phyloP scores from a whole-genome alignment of 768 basidiomycete species.

The Mycena kentingensis region DNA sequence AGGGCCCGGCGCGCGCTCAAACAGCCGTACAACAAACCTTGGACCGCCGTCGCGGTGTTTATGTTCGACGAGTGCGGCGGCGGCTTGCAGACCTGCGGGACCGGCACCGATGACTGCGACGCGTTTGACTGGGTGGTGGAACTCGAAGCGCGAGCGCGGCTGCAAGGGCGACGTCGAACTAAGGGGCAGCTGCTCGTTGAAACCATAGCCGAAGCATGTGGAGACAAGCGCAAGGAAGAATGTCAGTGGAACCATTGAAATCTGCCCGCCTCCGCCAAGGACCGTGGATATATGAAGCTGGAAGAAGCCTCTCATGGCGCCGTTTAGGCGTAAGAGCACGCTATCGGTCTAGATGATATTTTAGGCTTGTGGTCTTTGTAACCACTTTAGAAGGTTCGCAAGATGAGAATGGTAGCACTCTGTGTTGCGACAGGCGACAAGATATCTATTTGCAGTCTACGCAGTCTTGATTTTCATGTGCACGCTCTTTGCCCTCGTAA shows the following conservation, averaged over 20 bases:
- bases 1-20: constrained; percentile 21
- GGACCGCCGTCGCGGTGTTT: no score
- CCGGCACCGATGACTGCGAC: constrained; percentile 23
- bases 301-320: constrained; percentile 5
- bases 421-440: constrained; percentile 22
- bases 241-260: no score
- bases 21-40: constrained; percentile 21
- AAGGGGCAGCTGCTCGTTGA: no score
- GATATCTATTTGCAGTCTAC: constrained; percentile 16
- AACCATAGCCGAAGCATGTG: no score
- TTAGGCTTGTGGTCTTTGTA: no score
- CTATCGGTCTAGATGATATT: no score
- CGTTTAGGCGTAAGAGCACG: constrained; percentile 19
- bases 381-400: background rate
- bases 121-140: constrained; percentile 20
- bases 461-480: constrained; percentile 78
- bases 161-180: background rate
- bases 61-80: constrained; percentile 17
- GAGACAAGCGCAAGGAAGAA: no score
- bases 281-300: background rate
- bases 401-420: background rate
- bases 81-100: constrained; percentile 20
- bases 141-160: constrained; percentile 1
- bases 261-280: no score
- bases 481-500: constrained; percentile 78